Conservation (phyloP, 768 basidiomycete species). For the Panaeolus papilionaceus region DNA sequence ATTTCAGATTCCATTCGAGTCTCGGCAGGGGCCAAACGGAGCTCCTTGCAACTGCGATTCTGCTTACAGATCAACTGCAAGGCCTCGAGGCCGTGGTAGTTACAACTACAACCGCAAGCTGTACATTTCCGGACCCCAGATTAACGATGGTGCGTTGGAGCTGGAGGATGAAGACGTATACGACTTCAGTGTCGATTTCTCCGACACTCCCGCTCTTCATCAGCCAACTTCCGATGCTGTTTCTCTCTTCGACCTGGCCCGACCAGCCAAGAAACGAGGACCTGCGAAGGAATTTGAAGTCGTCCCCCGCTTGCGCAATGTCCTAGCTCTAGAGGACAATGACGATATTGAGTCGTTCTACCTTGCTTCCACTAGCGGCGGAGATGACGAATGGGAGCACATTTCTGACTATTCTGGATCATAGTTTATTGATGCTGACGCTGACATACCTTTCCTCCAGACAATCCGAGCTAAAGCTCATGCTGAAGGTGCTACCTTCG, state of each 20-base stretch:
- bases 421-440: neutral
- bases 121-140: constrained; percentile 23
- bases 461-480: constrained; percentile 5
- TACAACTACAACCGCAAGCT: neutral
- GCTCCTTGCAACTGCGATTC: neutral
- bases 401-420: neutral
- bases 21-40: neutral
- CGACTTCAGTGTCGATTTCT: constrained; percentile 27
- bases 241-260: constrained; percentile 38
- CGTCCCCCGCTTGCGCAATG: neutral
- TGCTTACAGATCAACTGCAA: neutral
- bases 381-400: neutral
- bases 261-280: constrained; percentile 32
- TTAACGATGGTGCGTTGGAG: constrained; percentile 31
- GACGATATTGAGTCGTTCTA: neutral
- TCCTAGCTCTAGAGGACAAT: neutral
- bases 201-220: constrained; percentile 9
- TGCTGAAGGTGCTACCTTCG: neutral
- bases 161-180: constrained; percentile 27
- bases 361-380: neutral
- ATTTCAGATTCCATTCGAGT: too few relatives aligned
- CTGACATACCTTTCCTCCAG: neutral
- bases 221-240: constrained; percentile 25
- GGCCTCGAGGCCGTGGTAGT: neutral
- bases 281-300: constrained; percentile 5